A percentile compares a stretch with the other conserved stretches of the same genome.
Conservation (phyloP, 1,139 yeast species). For the Yamadazyma spencermartinsiae region DNA sequence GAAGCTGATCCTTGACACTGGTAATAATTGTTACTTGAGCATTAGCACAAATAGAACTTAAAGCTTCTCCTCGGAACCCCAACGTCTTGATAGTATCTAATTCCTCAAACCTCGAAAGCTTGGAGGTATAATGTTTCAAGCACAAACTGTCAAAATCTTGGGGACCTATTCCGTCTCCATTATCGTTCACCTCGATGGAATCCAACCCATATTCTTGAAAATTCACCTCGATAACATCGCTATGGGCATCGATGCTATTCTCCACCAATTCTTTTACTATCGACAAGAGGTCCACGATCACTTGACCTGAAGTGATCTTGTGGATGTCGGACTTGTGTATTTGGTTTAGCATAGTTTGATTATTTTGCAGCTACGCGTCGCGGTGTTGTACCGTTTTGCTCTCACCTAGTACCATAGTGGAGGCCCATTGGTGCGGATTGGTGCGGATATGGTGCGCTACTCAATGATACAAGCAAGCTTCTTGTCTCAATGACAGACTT, state of each 20-base stretch:
- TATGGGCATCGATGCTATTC: conserved; percentile 78
- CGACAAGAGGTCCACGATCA: conserved; percentile 73
- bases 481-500: conserved; percentile 2
- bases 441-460: too few relatives aligned
- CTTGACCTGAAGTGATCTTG: conserved; percentile 88
- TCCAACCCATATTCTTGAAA: conserved; percentile 78
- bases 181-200: conserved; percentile 65
- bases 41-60: conserved; percentile 69
- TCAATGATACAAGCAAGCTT: too few relatives aligned
- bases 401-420: too few relatives aligned
- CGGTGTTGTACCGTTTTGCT: too few relatives aligned
- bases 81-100: conserved; percentile 53
- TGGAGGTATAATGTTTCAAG: conserved; percentile 78
- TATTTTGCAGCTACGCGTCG: conserved; percentile 3
- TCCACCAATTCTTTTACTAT: conserved; percentile 86
- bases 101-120: conserved; percentile 59
- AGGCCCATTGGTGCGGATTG: too few relatives aligned
- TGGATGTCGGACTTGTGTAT: conserved; percentile 58
- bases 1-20: conserved; percentile 48
- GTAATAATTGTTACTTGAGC: conserved; percentile 48
- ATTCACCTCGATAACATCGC: conserved; percentile 63
- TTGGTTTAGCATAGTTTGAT: conserved; percentile 23
- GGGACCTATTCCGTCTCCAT: conserved; percentile 71
- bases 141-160: conserved; percentile 66
- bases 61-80: conserved; percentile 87